These are phyloP conservation scores for Aspergillus novofumigatus DNA, from an alignment of 2,329 filamentous ascomycete genomes.

Conservation along the genomic window DNA sequence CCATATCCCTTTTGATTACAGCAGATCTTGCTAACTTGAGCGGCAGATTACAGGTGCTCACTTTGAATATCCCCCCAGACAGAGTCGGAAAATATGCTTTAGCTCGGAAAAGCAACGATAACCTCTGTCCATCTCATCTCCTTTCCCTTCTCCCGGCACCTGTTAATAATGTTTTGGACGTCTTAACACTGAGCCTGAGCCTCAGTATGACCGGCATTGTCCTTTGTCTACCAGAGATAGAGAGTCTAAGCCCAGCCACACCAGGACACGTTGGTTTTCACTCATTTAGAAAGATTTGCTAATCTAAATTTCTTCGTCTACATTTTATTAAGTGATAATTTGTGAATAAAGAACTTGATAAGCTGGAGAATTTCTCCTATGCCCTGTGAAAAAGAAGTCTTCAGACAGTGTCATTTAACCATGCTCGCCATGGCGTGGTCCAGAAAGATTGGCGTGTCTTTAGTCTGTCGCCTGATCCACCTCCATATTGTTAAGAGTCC, in stretches of 20 bases:
- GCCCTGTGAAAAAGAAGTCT: conserved; percentile 11
- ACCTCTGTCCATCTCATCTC: conserved; percentile 11
- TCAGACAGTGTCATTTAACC: conserved; percentile 8
- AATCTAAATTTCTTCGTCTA: conserved; percentile 14
- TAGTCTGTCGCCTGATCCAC: conserved; percentile 1
- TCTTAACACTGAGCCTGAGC: conserved; percentile 14
- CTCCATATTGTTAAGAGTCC: too few species aligned
- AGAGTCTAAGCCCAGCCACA: conserved; percentile 10
- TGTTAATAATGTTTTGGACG: conserved; percentile 13
- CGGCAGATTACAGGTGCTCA: conserved; percentile 14
- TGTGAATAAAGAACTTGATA: conserved; percentile 11
- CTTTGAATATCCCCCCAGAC: conserved; percentile 13
- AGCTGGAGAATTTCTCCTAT: conserved; percentile 10
- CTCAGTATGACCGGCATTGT: conserved; percentile 11
- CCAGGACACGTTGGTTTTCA: conserved; percentile 8
- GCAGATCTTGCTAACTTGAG: conserved; percentile 15
- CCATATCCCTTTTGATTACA: conserved; percentile 14
- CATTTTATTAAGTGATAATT: conserved; percentile 16
- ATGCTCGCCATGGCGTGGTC: conserved; percentile 12
- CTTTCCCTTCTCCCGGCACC: conserved; percentile 9
- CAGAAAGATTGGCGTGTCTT: conserved; percentile 15
- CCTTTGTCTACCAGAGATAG: conserved; percentile 11
- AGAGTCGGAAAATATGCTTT: conserved; percentile 12
- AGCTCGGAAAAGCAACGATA: conserved; percentile 10
- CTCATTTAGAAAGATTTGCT: conserved; percentile 16